phyloP scores from a whole-genome alignment of 805 yeast genomes.

The Henningerozyma blattae region DNA sequence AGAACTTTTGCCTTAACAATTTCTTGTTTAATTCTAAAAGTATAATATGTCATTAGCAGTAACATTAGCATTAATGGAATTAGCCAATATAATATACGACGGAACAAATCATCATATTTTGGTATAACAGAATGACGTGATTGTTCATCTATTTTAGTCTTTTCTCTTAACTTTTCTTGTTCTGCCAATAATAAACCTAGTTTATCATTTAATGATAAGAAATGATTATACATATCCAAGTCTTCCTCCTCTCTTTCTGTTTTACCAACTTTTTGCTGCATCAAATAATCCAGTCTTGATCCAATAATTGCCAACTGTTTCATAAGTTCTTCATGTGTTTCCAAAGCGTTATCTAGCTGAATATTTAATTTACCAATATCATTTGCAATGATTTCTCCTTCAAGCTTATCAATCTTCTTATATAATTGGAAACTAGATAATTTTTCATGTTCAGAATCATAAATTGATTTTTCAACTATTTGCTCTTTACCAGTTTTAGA shows the following conservation, averaged over 20 bases:
- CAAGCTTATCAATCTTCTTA: slow-evolving; percentile 21
- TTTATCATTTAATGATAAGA: slow-evolving; percentile 18
- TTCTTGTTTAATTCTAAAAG: slow-evolving; percentile 25
- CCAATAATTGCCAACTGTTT: too few species aligned
- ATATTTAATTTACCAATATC: slow-evolving; percentile 19
- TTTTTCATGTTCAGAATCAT: slow-evolving; percentile 13
- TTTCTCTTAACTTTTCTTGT: slow-evolving; percentile 20
- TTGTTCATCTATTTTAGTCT: slow-evolving; percentile 11
- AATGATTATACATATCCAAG: slow-evolving; percentile 14
- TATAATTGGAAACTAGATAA: slow-evolving; percentile 16
- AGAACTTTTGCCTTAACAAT: slow-evolving; percentile 24
- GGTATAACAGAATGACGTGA: slow-evolving; percentile 11
- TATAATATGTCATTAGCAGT: slow-evolving; percentile 25
- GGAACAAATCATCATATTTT: slow-evolving; percentile 21
- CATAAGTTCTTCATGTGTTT: slow-evolving; percentile 14
- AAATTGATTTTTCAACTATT: slow-evolving; percentile 18
- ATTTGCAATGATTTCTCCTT: slow-evolving; percentile 25
- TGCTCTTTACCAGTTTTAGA: slow-evolving; percentile 25
- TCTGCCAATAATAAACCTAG: slow-evolving; percentile 19
- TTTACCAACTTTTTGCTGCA: slow-evolving; percentile 1
- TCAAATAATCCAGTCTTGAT: slow-evolving; percentile 3
- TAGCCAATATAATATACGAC: slow-evolving; percentile 19
- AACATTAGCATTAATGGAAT: slow-evolving; percentile 20
- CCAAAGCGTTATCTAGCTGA: slow-evolving; percentile 13
- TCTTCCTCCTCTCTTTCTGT: neutral